Evolutionary conservation across 768 basidiomycete species (phyloP), one percentile per base, ranked within the genome.

Genomic region (Naganishia onofrii): DNA sequence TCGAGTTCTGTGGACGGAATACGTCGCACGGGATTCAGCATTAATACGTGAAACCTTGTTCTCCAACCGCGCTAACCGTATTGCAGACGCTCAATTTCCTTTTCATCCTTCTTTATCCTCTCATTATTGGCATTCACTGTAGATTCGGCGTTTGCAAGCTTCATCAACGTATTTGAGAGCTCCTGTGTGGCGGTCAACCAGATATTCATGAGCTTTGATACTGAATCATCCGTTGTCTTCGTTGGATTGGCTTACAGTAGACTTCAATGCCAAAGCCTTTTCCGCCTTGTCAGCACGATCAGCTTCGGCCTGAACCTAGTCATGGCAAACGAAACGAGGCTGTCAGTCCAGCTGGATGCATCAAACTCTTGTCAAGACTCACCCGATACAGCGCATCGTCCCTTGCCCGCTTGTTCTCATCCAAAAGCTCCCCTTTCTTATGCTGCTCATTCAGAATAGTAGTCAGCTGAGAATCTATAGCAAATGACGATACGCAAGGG

Each of bases 381-480:
- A 78, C 77, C 70, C 74, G 73, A 70, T 77, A 78, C 54, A 75
- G 31, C 13, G 78, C 77, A 12, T 73, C 75, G 34, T 76, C 74
- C 63, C 72, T 73, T 1, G 75, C 73, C 2, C 68, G 57, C 32
- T 69, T 68, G 42, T 69, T 69, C 46, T 72, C 74, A 29, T 75
- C 74, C 17, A 53, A 74, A n/a, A 78, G 54, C 56, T 75, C 71
- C 21, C 73, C 73, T n/a, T 71, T 71, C 68, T 76, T 77, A 32
- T 67, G 63, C 57, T 72, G 74, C 66, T 81, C 81, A 66, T 80
- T 80, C 64, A 76, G 68, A 7, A 79, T 67, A 2, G 78, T 79
- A 12, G 64, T 42, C 31, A 70, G 52, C 63, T 54, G 42, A 15
- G 60, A 70, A 12, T 51, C 44, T 55, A 15, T 8, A 28, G n/a